Evolutionary conservation across 1,284 basidiomycete species (phyloP).

Genomic region (Termitomyces sp.): DNA sequence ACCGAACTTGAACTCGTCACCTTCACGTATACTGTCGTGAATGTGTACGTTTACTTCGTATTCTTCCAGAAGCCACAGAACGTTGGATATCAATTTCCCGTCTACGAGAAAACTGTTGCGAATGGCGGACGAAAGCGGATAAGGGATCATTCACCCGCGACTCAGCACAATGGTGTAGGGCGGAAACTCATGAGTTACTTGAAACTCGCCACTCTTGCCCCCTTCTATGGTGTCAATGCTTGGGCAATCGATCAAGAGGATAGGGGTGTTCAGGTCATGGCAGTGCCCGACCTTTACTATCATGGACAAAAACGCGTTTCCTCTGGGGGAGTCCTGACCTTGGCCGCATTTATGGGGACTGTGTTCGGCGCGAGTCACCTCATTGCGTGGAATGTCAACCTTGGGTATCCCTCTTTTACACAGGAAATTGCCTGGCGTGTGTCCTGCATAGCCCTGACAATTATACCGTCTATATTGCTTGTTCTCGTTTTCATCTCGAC

Average conservation of each 20-base stretch:
- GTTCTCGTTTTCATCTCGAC: not conserved
- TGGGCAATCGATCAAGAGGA: not conserved
- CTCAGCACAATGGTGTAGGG: not conserved
- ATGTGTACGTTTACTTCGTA: slow-evolving; percentile 23
- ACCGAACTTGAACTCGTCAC: slow-evolving; percentile 31
- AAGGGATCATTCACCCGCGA: not conserved
- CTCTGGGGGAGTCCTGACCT: not conserved
- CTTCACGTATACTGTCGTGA: slow-evolving; percentile 25
- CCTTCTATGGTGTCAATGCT: not conserved
- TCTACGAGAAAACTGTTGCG: not conserved
- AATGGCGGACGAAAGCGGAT: not conserved
- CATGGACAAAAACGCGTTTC: not conserved
- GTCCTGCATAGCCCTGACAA: not conserved
- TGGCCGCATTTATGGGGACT: not conserved
- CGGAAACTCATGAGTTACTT: not conserved
- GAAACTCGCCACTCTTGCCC: not conserved
- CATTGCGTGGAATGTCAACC: not conserved
- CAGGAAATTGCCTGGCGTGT: slow-evolving; percentile 2
- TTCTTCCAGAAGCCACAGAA: slow-evolving; percentile 34
- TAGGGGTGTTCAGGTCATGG: not conserved
- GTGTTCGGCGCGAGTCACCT: not conserved
- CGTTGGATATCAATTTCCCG: not conserved
- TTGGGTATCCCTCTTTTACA: not conserved
- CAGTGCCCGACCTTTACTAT: not conserved
- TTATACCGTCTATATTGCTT: not conserved